Evolutionary conservation across 2,329 filamentous ascomycete genomes (phyloP).

Genomic region (Colletotrichum sp.): DNA sequence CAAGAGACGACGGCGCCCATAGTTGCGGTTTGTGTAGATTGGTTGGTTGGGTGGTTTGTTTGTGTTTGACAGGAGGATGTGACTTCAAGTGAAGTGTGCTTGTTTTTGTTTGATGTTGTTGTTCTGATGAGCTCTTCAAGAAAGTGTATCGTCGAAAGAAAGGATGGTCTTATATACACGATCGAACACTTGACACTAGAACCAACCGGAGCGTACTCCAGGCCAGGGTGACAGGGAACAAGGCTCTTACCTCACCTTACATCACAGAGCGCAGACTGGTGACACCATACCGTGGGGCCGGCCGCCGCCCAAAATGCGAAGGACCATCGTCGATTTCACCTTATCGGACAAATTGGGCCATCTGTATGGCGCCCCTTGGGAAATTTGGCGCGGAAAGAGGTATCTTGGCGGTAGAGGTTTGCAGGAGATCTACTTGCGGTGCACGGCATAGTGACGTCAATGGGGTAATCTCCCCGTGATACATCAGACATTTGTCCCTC

Average conservation of each 20-base stretch:
- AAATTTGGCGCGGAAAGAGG: background rate
- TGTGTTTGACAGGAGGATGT: background rate
- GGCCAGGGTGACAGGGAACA: background rate
- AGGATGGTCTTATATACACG: slow-evolving; percentile 6
- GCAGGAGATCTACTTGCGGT: slow-evolving; percentile 8
- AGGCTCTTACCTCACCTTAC: slow-evolving; percentile 10
- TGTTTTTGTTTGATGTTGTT: background rate
- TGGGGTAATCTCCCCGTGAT: slow-evolving; percentile 8
- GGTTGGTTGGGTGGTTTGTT: background rate
- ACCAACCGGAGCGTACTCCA: background rate
- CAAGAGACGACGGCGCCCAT: slow-evolving; percentile 89
- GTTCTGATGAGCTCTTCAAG: background rate
- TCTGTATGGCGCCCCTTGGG: background rate
- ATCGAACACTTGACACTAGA: background rate
- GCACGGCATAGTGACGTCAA: slow-evolving; percentile 21
- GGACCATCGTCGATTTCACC: background rate
- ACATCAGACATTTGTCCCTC: slow-evolving; percentile 6
- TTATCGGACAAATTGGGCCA: background rate
- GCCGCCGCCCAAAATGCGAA: background rate
- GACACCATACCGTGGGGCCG: slow-evolving; percentile 1
- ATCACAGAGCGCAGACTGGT: slow-evolving; percentile 2
- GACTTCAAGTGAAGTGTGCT: background rate
- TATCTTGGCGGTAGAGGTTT: background rate
- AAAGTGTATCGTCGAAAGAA: background rate
- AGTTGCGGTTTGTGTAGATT: slow-evolving; percentile 32